These are phyloP conservation scores for Neodidymelliopsis sp. DNA, from an alignment of 2,329 filamentous ascomycete genomes.

Conservation along the genomic window DNA sequence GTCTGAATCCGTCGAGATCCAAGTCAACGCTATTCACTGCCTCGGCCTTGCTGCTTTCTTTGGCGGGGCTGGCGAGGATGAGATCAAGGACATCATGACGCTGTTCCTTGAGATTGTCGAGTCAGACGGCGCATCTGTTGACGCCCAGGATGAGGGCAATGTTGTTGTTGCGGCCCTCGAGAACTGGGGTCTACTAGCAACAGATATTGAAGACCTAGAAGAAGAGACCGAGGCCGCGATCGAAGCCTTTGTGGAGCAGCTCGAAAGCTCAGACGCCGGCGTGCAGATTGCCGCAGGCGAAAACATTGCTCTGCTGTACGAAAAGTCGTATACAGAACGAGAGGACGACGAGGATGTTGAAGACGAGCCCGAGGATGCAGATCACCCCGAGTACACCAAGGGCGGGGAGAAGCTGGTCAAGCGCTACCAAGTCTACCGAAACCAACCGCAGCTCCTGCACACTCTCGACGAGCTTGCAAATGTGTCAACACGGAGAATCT, in stretches of 20 bases:
- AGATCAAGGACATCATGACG: conserved; percentile 74
- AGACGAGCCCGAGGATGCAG: conserved; percentile 58
- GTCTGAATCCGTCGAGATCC: conserved; percentile 70
- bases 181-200: conserved; percentile 82
- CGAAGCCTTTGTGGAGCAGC: conserved; percentile 84
- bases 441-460: conserved; percentile 67
- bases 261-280: conserved; percentile 74
- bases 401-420: conserved; percentile 58
- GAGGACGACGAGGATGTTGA: conserved; percentile 64
- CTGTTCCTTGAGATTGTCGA: conserved; percentile 80
- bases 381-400: conserved; percentile 47
- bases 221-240: conserved; percentile 74
- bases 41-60: conserved; percentile 77
- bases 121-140: conserved; percentile 76
- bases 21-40: conserved; percentile 75
- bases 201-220: conserved; percentile 77
- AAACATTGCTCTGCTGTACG: conserved; percentile 83
- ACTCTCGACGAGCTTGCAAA: conserved; percentile 67
- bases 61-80: conserved; percentile 74
- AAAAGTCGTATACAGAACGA: conserved; percentile 69
- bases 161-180: conserved; percentile 78
- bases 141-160: conserved; percentile 72
- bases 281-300: conserved; percentile 81
- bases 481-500: conserved; percentile 67
- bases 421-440: conserved; percentile 72